Evolutionary conservation across 371 early-diverging fungal species (phyloP).

Genomic region (Edhazardia aedis): DNA sequence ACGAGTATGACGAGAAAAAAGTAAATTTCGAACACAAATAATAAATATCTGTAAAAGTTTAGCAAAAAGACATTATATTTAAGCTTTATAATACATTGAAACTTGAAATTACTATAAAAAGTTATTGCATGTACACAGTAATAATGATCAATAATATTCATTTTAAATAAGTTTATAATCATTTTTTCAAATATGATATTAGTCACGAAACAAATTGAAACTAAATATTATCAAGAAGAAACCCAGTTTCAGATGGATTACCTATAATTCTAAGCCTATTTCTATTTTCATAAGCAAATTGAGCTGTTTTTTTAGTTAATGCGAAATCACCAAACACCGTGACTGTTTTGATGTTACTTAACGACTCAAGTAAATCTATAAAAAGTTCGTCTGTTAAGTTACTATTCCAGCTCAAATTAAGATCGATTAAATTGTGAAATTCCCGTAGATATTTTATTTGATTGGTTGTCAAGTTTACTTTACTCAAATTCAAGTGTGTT

Average conservation of each 20-base stretch:
- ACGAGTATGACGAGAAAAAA: too few relatives aligned
- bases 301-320: conserved; percentile 3
- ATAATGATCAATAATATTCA: too few relatives aligned
- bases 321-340: conserved; percentile 24
- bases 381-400: conserved; percentile 7
- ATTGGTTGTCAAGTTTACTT: not conserved
- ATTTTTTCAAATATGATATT: too few relatives aligned
- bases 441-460: not conserved
- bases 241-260: conserved; percentile 24
- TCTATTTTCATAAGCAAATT: conserved; percentile 7
- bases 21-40: too few relatives aligned
- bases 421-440: conserved; percentile 1
- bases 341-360: conserved; percentile 6
- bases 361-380: not conserved
- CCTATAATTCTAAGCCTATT: conserved; percentile 10
- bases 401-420: conserved; percentile 14
- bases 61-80: too few relatives aligned
- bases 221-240: too few relatives aligned
- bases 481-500: conserved; percentile 22
- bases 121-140: too few relatives aligned
- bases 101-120: too few relatives aligned
- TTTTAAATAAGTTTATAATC: too few relatives aligned
- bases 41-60: too few relatives aligned
- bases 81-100: too few relatives aligned
- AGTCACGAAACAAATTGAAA: too few relatives aligned